Percentiles rank a stretch among this genome's conserved stretches.
Evolutionary conservation across 106 monocot genomes (phyloP).

Genomic region (Phalaenopsis aphrodite): DNA sequence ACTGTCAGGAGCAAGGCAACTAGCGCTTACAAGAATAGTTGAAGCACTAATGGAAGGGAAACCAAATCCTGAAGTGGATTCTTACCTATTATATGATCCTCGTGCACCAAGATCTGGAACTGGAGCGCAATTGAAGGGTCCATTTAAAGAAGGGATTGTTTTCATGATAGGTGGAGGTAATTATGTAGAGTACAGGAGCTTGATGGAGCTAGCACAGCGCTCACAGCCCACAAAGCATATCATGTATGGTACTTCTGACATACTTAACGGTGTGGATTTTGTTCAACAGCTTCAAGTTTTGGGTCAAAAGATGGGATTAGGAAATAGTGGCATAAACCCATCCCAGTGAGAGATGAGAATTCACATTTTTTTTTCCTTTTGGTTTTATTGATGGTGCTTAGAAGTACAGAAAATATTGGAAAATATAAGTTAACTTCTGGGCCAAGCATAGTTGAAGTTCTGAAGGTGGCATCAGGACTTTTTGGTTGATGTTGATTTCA

Average conservation of each 20-base stretch:
- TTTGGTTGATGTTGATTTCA: neutral
- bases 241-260: constrained; percentile 82
- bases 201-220: constrained; percentile 72
- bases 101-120: constrained; percentile 58
- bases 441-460: neutral
- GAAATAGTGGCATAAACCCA: constrained; percentile 29
- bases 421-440: neutral
- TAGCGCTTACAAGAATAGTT: constrained; percentile 77
- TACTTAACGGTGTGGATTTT: constrained; percentile 77
- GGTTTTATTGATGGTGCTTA: neutral
- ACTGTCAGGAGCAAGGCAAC: constrained; percentile 67
- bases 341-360: constrained; percentile 8
- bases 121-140: constrained; percentile 60
- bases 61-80: constrained; percentile 85
- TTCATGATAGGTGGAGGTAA: constrained; percentile 99
- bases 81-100: constrained; percentile 78
- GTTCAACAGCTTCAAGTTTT: constrained; percentile 71
- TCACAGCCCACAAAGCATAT: constrained; percentile 71
- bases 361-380: neutral
- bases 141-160: constrained; percentile 91
- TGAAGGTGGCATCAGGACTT: neutral
- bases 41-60: constrained; percentile 95
- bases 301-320: constrained; percentile 81
- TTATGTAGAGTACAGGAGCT: constrained; percentile 86
- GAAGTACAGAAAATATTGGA: neutral